Conservation (phyloP, 305 asterid species). For the Vinca major region DNA sequence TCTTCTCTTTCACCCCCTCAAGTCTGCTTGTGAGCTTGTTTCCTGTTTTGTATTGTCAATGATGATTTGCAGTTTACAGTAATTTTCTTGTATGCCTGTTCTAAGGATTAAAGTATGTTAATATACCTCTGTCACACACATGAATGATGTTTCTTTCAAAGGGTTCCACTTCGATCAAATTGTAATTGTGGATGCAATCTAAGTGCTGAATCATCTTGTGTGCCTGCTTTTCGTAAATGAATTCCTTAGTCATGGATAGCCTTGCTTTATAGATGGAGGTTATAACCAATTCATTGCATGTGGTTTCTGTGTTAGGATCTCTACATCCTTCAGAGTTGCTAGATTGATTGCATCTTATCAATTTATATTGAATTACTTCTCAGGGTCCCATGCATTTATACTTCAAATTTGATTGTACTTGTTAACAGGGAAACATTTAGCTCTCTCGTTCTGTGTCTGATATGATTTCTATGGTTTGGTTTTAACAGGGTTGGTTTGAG, state of each 20-base stretch:
- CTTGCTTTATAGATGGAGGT: background rate
- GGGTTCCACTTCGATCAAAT: background rate
- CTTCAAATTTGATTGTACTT: background rate
- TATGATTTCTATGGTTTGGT: constrained; percentile 18
- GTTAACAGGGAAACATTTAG: background rate
- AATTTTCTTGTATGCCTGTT: background rate
- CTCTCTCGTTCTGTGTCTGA: background rate
- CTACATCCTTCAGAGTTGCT: too few species aligned
- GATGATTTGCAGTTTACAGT: too few species aligned
- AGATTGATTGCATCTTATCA: background rate
- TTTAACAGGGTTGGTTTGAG: constrained; percentile 87
- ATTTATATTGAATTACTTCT: background rate
- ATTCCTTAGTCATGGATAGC: background rate
- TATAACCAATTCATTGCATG: background rate
- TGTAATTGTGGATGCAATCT: background rate
- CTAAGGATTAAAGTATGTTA: background rate
- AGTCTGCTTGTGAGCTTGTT: too few species aligned
- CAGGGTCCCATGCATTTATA: background rate
- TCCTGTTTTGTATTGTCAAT: too few species aligned
- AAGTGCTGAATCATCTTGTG: background rate
- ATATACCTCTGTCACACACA: background rate
- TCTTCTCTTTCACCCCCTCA: constrained; percentile 13
- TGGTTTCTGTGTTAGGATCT: background rate
- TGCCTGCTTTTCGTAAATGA: background rate
- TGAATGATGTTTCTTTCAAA: background rate